Conservation (phyloP, 2,329 filamentous ascomycete genomes). For the Aureobasidium sp. region DNA sequence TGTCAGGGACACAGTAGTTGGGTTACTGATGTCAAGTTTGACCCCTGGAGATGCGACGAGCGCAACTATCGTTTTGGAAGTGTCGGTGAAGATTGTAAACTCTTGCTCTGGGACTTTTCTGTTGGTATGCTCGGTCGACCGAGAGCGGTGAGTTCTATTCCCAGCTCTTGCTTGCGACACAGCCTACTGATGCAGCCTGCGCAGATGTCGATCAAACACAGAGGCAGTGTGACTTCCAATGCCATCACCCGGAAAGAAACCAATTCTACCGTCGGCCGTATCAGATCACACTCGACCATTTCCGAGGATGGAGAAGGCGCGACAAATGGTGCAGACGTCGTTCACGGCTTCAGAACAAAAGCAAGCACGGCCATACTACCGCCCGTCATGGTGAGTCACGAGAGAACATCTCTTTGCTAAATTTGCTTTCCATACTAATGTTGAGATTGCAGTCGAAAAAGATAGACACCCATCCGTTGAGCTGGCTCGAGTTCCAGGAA, state of each 20-base stretch:
- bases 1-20: slow-evolving; percentile 94
- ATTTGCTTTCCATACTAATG: slow-evolving; percentile 9
- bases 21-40: slow-evolving; percentile 89
- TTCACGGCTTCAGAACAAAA: slow-evolving; percentile 78
- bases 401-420: not conserved
- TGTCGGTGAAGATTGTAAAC: slow-evolving; percentile 84
- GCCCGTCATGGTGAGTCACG: slow-evolving; percentile 67
- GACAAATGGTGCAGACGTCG: slow-evolving; percentile 41
- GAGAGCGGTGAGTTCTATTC: slow-evolving; percentile 57
- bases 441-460: slow-evolving; percentile 56
- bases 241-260: slow-evolving; percentile 53
- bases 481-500: slow-evolving; percentile 89
- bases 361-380: slow-evolving; percentile 77
- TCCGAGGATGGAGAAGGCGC: slow-evolving; percentile 36
- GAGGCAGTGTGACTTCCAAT: slow-evolving; percentile 45
- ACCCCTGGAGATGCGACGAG: slow-evolving; percentile 94
- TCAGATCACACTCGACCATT: slow-evolving; percentile 64
- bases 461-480: slow-evolving; percentile 77
- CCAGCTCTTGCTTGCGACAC: not conserved
- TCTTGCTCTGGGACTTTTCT: slow-evolving; percentile 95
- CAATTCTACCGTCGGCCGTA: slow-evolving; percentile 45
- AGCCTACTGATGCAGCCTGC: not conserved
- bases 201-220: slow-evolving; percentile 44
- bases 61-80: slow-evolving; percentile 92
- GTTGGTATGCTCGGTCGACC: slow-evolving; percentile 93